A percentile compares a stretch with the other conserved stretches of the same genome.
phyloP scores from a whole-genome alignment of 2,329 filamentous ascomycete species.

The Fusarium coffeatum region DNA sequence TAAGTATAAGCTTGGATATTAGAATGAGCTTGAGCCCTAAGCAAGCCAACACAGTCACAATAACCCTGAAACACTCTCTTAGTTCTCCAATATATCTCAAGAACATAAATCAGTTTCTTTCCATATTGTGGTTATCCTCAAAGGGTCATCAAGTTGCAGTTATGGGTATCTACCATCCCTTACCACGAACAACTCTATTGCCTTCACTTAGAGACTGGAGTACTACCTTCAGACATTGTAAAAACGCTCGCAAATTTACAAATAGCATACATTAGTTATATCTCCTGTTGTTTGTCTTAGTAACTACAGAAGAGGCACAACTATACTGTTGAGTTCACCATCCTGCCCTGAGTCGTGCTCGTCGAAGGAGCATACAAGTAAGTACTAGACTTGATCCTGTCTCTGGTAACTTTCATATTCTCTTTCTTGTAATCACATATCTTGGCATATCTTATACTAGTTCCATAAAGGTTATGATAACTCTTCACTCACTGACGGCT shows the following conservation, averaged over 20 bases:
- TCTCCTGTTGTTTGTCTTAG: rapidly evolving
- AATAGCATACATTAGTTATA: background rate
- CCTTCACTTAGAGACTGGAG: background rate
- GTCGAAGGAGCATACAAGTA: background rate
- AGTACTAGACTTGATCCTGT: too few species aligned
- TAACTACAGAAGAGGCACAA: too few species aligned
- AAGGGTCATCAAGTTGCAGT: background rate
- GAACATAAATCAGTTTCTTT: background rate
- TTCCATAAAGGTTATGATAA: background rate
- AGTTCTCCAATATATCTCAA: background rate
- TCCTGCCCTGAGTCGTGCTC: background rate
- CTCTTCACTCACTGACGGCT: background rate
- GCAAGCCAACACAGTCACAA: background rate
- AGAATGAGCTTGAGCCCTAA: background rate
- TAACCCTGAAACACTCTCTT: background rate
- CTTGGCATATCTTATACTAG: rapidly evolving
- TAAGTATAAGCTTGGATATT: background rate
- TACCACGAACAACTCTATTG: background rate
- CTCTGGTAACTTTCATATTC: rapidly evolving
- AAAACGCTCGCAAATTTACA: background rate
- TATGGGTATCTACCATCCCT: background rate
- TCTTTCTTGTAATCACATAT: background rate
- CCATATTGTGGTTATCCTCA: background rate
- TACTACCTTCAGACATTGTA: background rate
- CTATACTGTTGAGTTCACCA: background rate